Evolutionary conservation across 2,329 filamentous ascomycete species (phyloP), one percentile per base, ranked within the genome.

Genomic region (Alternaria arborescens): DNA sequence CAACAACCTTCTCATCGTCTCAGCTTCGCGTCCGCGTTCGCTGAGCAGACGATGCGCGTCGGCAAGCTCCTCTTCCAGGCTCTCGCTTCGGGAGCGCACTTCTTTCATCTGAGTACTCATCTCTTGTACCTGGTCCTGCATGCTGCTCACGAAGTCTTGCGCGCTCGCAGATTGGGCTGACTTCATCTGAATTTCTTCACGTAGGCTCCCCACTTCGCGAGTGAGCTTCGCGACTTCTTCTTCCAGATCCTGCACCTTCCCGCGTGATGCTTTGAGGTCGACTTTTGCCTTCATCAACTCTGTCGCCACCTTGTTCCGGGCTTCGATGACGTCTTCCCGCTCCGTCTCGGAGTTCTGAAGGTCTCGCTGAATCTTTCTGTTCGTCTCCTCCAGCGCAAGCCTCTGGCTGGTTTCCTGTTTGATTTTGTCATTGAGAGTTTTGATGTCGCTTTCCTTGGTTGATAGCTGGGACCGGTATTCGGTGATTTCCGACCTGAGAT

Each of bases 91-190:
- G 51, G 90, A 88, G 62, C 91, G 89, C 1, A 91, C 88, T 79
- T 99, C 95, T 78, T 95, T 97, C 79, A 97, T 90, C 80, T 97
- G 95, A 67, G 92, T 91, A 5, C 89, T 89, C 72, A 98, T 86
- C 81, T 99, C 95, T 1, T 91, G 87, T 0, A 90, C 91, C 81
- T 98, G 93, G 71, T 97, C 93, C 62, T 94, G 91, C 92, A 98
- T 95, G 75, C 92, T 97, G 71, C 89, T 90, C 77, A 98, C 88
- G 14, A 97, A 81, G 52, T 90, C 91, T 77, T 98, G 92, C 0
- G 93, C 91, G 67, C 89, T 97, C 54, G 87, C 87, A 72, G 97
- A 94, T 78, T 97, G 93, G 40, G 92, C 91, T 2, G 88, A 86
- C 82, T 95, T 97, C 61, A 97, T 85, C 55, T 94, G 88, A 0